phyloP scores from a whole-genome alignment of 768 basidiomycete species.

The Roridomyces roridus region DNA sequence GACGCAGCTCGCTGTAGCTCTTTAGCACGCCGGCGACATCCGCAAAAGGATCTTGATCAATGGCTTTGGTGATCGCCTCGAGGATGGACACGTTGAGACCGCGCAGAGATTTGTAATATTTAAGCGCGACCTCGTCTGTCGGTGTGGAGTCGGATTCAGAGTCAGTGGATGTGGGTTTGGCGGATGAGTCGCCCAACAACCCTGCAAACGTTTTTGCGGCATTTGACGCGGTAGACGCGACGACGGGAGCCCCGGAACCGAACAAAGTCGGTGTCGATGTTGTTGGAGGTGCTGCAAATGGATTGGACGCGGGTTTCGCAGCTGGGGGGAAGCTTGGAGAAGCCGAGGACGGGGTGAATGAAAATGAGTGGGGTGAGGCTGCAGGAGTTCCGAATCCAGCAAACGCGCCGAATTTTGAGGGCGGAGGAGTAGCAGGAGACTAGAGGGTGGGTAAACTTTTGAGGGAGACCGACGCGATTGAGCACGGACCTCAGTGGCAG shows the following conservation, averaged over 20 bases:
- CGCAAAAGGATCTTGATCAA: slow-evolving; percentile 74
- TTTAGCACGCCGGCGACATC: slow-evolving; percentile 63
- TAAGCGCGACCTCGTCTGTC: slow-evolving; percentile 38
- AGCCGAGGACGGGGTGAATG: slow-evolving; percentile 42
- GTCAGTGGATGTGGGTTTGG: slow-evolving; percentile 10
- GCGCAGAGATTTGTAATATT: slow-evolving; percentile 74
- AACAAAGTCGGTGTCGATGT: slow-evolving; percentile 26
- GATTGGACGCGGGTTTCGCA: slow-evolving; percentile 15
- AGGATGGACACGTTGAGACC: slow-evolving; percentile 75
- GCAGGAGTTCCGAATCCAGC: slow-evolving; percentile 53
- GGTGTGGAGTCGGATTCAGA: slow-evolving; percentile 7
- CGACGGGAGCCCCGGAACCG: slow-evolving; percentile 29
- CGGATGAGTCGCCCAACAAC: slow-evolving; percentile 37
- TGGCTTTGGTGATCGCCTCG: slow-evolving; percentile 58
- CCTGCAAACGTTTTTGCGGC: slow-evolving; percentile 62
- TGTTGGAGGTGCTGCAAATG: slow-evolving; percentile 8
- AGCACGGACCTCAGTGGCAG: slow-evolving; percentile 31
- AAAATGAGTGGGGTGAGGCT: slow-evolving; percentile 41
- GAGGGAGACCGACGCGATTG: slow-evolving; percentile 5
- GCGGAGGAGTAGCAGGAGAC: slow-evolving; percentile 31
- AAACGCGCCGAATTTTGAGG: slow-evolving; percentile 59
- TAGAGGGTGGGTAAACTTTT: slow-evolving; percentile 11
- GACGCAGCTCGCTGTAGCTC: slow-evolving; percentile 63
- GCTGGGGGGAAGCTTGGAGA: slow-evolving; percentile 24
- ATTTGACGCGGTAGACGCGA: slow-evolving; percentile 45